Percentiles rank a stretch among this genome's conserved stretches.
Evolutionary conservation across 2,329 filamentous ascomycete genomes (phyloP).

Genomic region (Colletotrichum plurivorum): DNA sequence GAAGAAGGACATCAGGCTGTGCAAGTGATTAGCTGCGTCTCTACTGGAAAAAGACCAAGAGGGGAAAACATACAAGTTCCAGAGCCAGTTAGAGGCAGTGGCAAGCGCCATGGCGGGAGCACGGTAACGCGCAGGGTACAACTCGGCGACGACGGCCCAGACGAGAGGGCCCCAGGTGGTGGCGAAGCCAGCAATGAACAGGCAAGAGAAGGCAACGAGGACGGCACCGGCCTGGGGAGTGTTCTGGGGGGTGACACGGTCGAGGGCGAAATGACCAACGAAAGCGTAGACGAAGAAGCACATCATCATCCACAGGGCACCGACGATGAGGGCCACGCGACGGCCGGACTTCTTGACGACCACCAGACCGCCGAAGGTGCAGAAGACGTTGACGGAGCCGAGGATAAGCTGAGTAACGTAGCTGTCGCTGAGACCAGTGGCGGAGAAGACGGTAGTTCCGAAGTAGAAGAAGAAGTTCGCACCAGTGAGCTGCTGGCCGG

Average conservation of each 20-base stretch:
- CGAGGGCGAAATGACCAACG: slow-evolving; percentile 62
- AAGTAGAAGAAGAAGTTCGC: slow-evolving; percentile 80
- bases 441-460: slow-evolving; percentile 74
- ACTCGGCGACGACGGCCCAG: slow-evolving; percentile 76
- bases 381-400: slow-evolving; percentile 76
- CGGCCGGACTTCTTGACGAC: slow-evolving; percentile 77
- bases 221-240: slow-evolving; percentile 67
- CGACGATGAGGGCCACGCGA: slow-evolving; percentile 73
- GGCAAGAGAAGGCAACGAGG: slow-evolving; percentile 78
- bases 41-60: slow-evolving; percentile 53
- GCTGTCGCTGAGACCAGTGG: slow-evolving; percentile 75
- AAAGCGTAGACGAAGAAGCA: slow-evolving; percentile 66
- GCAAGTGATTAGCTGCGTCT: slow-evolving; percentile 27
- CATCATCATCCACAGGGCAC: slow-evolving; percentile 72
- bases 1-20: slow-evolving; percentile 57
- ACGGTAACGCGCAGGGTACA: slow-evolving; percentile 73
- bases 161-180: slow-evolving; percentile 79
- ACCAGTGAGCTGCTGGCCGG: slow-evolving; percentile 78
- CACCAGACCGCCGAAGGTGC: slow-evolving; percentile 76
- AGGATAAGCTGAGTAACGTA: slow-evolving; percentile 79
- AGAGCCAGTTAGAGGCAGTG: slow-evolving; percentile 73
- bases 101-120: slow-evolving; percentile 69
- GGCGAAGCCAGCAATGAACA: slow-evolving; percentile 78
- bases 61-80: slow-evolving; percentile 74
- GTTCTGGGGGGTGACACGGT: slow-evolving; percentile 57